Conservation (phyloP, 1,139 yeast species). For the Debaryomyces psychrophilus region DNA sequence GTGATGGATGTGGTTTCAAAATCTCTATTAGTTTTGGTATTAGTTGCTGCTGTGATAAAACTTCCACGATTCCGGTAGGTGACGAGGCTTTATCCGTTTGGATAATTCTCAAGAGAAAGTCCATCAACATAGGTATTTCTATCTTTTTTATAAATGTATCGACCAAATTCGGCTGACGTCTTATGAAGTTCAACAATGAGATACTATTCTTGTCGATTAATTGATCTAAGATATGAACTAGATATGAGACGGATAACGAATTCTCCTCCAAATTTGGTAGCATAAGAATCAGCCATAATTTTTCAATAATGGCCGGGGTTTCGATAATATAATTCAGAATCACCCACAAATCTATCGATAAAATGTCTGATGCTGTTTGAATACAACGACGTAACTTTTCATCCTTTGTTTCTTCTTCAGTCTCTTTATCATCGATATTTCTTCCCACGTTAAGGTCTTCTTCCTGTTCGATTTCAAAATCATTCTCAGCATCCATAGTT, state of each 20-base stretch:
- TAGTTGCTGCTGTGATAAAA: slow-evolving; percentile 52
- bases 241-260: slow-evolving; percentile 44
- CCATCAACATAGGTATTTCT: slow-evolving; percentile 61
- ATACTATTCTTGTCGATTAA: slow-evolving; percentile 51
- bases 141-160: slow-evolving; percentile 57
- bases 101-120: slow-evolving; percentile 58
- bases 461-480: slow-evolving; percentile 19
- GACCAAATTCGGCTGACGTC: slow-evolving; percentile 54
- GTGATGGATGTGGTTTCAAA: slow-evolving; percentile 48
- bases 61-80: slow-evolving; percentile 63
- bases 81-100: slow-evolving; percentile 68
- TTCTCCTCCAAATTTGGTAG: slow-evolving; percentile 43
- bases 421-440: slow-evolving; percentile 15
- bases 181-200: slow-evolving; percentile 54
- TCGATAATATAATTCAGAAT: slow-evolving; percentile 50
- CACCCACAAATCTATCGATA: slow-evolving; percentile 49
- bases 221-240: slow-evolving; percentile 49
- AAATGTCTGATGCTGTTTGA: slow-evolving; percentile 46
- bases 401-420: slow-evolving; percentile 33
- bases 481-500: slow-evolving; percentile 15
- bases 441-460: slow-evolving; percentile 9
- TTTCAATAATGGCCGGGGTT: slow-evolving; percentile 44
- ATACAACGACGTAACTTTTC: slow-evolving; percentile 45
- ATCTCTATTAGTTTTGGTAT: slow-evolving; percentile 56
- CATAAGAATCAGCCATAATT: slow-evolving; percentile 46